Evolutionary conservation across 176 grass and related monocot genomes (phyloP), one percentile per base, ranked within the genome.

Genomic region (Urochloa ruziziensis): DNA sequence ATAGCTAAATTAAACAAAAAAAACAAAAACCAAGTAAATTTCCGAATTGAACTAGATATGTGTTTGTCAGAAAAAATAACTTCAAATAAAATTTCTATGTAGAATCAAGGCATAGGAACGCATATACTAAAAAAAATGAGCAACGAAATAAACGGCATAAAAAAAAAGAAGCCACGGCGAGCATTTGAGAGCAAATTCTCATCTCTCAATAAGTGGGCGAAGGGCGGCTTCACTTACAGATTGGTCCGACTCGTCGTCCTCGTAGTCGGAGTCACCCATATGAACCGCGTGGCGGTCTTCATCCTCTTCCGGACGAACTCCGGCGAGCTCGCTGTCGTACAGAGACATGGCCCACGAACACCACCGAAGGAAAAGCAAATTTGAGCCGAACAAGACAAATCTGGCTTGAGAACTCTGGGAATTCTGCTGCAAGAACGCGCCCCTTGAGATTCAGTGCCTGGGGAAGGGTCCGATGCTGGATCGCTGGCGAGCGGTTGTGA

Each of bases 171-270:
- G 21, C n/a, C n/a, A n/a, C n/a, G n/a, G n/a, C n/a, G n/a, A n/a
- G n/a, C n/a, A 53, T 71, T 35, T 53, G 51, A 53, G 33, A 73
- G 11, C 48, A 57, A 37, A 37, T 47, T 21, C 21, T 52, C 30
- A 30, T 29, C 32, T 18, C 36, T 37, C 43, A 3, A 77, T 39
- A 83, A 77, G 51, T 32, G 28, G 27, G 62, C 52, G 28, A 23
- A 46, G 51, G 51, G 10, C 11, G 62, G 40, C 4, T 2, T 23
- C 46, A 51, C 83, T 61, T 94, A 97, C 94, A 80, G 80, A 74
- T 88, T 83, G 91, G 28, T 73, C 69, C 67, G 76, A 77, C 47
- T 86, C 92, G 36, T 94, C 94, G 23, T 92, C 94, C 25, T 94
- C 94, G 82, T 62, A 83, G 86, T 97, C 88, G 63, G 86, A 89